These are phyloP conservation scores for Stachybotrys echinatus DNA, from an alignment of 2,329 filamentous ascomycete genomes.

Conservation along the genomic window DNA sequence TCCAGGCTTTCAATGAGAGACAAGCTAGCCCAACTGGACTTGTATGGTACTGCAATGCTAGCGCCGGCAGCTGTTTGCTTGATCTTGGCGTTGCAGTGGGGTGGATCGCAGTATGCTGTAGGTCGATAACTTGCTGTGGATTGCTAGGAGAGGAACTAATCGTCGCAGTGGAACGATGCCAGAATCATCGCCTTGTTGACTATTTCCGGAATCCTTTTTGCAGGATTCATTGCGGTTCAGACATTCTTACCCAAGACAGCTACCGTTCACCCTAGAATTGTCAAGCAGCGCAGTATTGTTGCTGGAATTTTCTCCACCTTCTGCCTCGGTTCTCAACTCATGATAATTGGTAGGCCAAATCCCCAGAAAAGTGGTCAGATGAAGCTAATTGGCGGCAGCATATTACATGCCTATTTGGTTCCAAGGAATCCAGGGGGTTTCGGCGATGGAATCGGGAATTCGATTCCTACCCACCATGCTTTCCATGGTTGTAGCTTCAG, in stretches of 20 bases:
- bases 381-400: no score
- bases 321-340: slow-evolving; percentile 20
- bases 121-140: no score
- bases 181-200: slow-evolving; percentile 39
- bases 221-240: slow-evolving; percentile 34
- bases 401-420: slow-evolving; percentile 49
- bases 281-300: slow-evolving; percentile 33
- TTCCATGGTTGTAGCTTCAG: slow-evolving; percentile 17
- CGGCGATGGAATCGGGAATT: slow-evolving; percentile 22
- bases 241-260: slow-evolving; percentile 27
- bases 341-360: slow-evolving; percentile 9
- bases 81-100: slow-evolving; percentile 43
- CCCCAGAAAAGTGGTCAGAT: background rate
- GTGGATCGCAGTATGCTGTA: slow-evolving; percentile 26
- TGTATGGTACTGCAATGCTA: slow-evolving; percentile 48
- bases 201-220: slow-evolving; percentile 30
- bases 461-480: slow-evolving; percentile 21
- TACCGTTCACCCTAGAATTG: slow-evolving; percentile 34
- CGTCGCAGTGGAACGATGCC: slow-evolving; percentile 37
- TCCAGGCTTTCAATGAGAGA: slow-evolving; percentile 8
- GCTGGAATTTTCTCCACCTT: slow-evolving; percentile 23
- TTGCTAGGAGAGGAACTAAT: no score
- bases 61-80: slow-evolving; percentile 44
- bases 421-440: slow-evolving; percentile 35
- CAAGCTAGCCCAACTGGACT: slow-evolving; percentile 38